Conservation (phyloP, 1,139 yeast species). For the Citeromyces hawaiiensis region DNA sequence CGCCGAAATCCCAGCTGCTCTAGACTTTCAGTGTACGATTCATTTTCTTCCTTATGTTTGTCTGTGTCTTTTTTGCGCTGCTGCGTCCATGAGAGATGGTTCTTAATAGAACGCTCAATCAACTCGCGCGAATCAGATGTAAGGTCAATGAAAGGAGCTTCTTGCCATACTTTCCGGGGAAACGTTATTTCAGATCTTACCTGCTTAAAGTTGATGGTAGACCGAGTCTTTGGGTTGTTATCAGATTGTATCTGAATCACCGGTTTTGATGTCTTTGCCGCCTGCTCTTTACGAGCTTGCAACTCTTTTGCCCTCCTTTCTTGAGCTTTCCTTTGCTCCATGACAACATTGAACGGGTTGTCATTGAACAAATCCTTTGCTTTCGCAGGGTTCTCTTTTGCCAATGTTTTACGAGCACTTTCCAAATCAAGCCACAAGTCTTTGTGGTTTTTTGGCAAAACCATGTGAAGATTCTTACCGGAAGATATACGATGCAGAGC, state of each 20-base stretch:
- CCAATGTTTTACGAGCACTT: slow-evolving; percentile 30
- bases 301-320: slow-evolving; percentile 30
- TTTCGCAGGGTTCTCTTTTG: slow-evolving; percentile 28
- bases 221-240: background rate
- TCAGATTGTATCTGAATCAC: background rate
- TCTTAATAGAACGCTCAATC: slow-evolving; percentile 39
- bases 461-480: slow-evolving; percentile 74
- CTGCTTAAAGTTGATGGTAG: slow-evolving; percentile 2
- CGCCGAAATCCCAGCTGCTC: slow-evolving; percentile 51
- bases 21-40: slow-evolving; percentile 13
- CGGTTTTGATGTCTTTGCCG: slow-evolving; percentile 4
- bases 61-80: slow-evolving; percentile 9
- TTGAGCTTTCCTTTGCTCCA: slow-evolving; percentile 35
- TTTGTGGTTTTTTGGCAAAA: slow-evolving; percentile 73
- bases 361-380: slow-evolving; percentile 44
- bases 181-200: slow-evolving; percentile 18
- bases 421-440: slow-evolving; percentile 69
- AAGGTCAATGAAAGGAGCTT: slow-evolving; percentile 29
- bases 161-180: slow-evolving; percentile 54
- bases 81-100: slow-evolving; percentile 41
- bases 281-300: slow-evolving; percentile 16
- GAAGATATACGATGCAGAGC: slow-evolving; percentile 71
- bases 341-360: slow-evolving; percentile 57
- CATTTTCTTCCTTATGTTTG: slow-evolving; percentile 10
- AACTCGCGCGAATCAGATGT: slow-evolving; percentile 33